Evolutionary conservation across 1,284 basidiomycete species (phyloP), one percentile per base, ranked within the genome.

Genomic region (Leccinum insolens): DNA sequence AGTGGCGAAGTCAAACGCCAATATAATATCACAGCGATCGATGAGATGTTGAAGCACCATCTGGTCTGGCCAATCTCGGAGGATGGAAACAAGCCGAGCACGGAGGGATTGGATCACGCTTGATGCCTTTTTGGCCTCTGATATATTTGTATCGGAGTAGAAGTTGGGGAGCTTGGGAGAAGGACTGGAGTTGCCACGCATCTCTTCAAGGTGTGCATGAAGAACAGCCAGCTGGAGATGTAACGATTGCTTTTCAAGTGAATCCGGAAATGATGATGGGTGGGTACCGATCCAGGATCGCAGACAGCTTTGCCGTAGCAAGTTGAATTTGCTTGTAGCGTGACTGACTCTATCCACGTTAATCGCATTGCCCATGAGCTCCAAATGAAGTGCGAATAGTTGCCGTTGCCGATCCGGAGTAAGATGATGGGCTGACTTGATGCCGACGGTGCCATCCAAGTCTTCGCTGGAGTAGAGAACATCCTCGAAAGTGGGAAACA

Each of bases 61-160:
- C 78, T 99, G 98, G 71, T 99, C 98, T 0, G 98, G 97, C 95
- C 95, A 99, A 72, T 96, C 92, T 68, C 82, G 80, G 49, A 93
- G 85, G 25, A 99, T 84, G 1, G 64, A 67, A 20, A 82, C 74
- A 25, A 98, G 82, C 3, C 90, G 86, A 2, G 71, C 67, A 57
- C 83, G 81, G 41, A 97, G 81, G 1, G 82, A 76, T 12, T 79
- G 74, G 3, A 96, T 77, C 20, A 91, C 74, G 0, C 76, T 77
- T 8, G 86, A 80, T 0, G 86, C 91, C 75, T 88, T 93, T 69
- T 83, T 85, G 15, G 89, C 83, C 78, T 97, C 92, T 2, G 79
- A 81, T 37, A 92, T 81, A 75, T 96, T 95, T 11, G 87, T 71
- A 71, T 95, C 93, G 25, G 79, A 75, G 76, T 98, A 98, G 80